Evolutionary conservation across 1,284 basidiomycete species (phyloP).

Genomic region (Amylostereum areolatum): DNA sequence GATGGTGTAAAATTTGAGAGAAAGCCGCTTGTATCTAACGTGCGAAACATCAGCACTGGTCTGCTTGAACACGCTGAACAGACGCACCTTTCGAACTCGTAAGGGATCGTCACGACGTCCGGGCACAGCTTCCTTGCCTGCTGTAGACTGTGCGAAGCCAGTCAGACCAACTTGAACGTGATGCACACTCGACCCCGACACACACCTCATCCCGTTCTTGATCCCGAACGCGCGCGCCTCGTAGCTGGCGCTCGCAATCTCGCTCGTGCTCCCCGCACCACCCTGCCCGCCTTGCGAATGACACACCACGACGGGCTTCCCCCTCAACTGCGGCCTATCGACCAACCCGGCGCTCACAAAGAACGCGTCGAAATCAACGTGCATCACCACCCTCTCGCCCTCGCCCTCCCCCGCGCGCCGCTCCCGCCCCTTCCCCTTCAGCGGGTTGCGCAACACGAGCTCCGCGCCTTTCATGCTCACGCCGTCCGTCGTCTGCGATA

Average conservation of each 20-base stretch:
- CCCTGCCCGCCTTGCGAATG: constrained; percentile 79
- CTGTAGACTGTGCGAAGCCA: constrained; percentile 51
- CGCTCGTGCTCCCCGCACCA: constrained; percentile 76
- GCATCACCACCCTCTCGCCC: constrained; percentile 74
- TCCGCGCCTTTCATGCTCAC: constrained; percentile 59
- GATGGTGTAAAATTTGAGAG: constrained; percentile 87
- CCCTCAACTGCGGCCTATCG: constrained; percentile 70
- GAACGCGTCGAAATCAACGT: constrained; percentile 97
- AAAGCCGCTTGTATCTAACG: constrained; percentile 75
- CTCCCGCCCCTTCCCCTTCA: constrained; percentile 52
- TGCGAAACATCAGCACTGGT: not conserved
- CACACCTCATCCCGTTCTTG: constrained; percentile 89
- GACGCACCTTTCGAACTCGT: constrained; percentile 74
- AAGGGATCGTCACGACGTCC: constrained; percentile 77
- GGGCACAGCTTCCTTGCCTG: constrained; percentile 81
- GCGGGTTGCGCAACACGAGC: constrained; percentile 40
- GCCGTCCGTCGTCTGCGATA: constrained; percentile 17
- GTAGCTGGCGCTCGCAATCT: constrained; percentile 93
- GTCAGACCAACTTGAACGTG: not conserved
- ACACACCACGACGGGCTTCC: constrained; percentile 90
- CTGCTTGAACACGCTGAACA: not conserved
- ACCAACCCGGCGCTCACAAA: constrained; percentile 90
- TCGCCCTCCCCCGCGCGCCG: constrained; percentile 32
- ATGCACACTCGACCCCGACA: not conserved
- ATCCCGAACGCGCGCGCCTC: constrained; percentile 87